Base-by-base conservation (phyloP, 768 basidiomycete species). In the Leccinum barrowsii region DNA sequence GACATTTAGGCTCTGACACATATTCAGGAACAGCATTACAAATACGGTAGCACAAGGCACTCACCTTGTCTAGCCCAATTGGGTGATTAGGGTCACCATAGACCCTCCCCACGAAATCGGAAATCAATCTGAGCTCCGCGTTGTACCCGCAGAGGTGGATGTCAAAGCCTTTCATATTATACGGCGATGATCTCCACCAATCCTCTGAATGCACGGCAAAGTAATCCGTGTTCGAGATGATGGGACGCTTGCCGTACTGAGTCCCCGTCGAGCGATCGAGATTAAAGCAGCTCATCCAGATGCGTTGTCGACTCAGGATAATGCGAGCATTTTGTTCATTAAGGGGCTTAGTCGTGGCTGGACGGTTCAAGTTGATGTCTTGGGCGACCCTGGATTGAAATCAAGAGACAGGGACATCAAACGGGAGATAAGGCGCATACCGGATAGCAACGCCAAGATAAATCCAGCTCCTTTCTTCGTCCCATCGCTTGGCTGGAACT, bases 271-370 rank as follows among this genome's bases (percentile, higher is more conserved):
- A 94, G 22, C 92, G 86, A 71, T 98, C 94, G 44, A 96, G 76
- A 72, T 94, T 92, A 75, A 89, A 92, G 73, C 92, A 94, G 68
- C 87, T 90, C 57, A 96, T 74, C 94, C 94, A 98, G 6, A 90
- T 82, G 21, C 94, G 84, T 54, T 92, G 92, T 44, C 94, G 86
- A 68, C 94, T 96, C 56, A 94, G 82, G 74, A 94, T 84, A 74
- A 94, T 90, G 42, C 94, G 83, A 7, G 89, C 88, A 59, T 90
- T 87, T 57, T 82, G 82, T 70, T 94, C 92, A 65, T 91, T 91
- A 13, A 84, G 75, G 8, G 90, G 87, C 63, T 87, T 85, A 24
- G 85, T 84, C 2, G 85, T 84, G 46, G 80, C 80, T 2, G 89
- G 90, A 30, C 88, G 80, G 64, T 97, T 90, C 37, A 98, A 79